These are phyloP conservation scores for Diaporthe ilicicola DNA, from an alignment of 2,329 filamentous ascomycete species.

Conservation along the genomic window DNA sequence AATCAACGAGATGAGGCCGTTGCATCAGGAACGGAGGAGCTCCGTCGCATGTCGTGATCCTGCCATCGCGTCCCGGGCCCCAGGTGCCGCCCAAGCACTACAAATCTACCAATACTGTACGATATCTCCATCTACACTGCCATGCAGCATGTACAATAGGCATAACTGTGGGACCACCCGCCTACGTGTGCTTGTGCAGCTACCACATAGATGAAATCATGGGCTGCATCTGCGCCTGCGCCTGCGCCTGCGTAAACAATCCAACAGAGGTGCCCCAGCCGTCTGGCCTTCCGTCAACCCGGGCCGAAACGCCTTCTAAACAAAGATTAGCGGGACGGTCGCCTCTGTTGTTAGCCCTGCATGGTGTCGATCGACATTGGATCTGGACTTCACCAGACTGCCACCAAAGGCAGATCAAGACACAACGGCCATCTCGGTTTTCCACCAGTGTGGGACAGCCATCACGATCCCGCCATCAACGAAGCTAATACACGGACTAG, in stretches of 20 bases:
- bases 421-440: slow-evolving; percentile 11
- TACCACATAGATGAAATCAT: neutral
- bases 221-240: neutral
- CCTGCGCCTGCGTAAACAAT: neutral
- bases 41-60: slow-evolving; percentile 15
- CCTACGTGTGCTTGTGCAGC: neutral
- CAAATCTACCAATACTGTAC: neutral
- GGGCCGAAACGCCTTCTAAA: slow-evolving; percentile 29
- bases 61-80: slow-evolving; percentile 12
- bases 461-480: neutral
- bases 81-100: neutral
- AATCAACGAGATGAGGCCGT: slow-evolving; percentile 12
- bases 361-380: slow-evolving; percentile 20
- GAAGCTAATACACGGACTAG: neutral
- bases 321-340: slow-evolving; percentile 27
- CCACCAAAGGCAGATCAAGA: neutral
- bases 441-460: slow-evolving; percentile 2
- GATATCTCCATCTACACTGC: neutral
- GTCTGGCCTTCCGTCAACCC: slow-evolving; percentile 12
- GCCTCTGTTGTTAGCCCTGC: slow-evolving; percentile 16
- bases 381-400: neutral
- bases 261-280: neutral
- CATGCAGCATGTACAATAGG: neutral
- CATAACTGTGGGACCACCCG: neutral
- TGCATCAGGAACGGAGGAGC: slow-evolving; percentile 15